Base-by-base conservation (phyloP, 495 filamentous ascomycete genomes). In the Hypomontagnella monticulosa region DNA sequence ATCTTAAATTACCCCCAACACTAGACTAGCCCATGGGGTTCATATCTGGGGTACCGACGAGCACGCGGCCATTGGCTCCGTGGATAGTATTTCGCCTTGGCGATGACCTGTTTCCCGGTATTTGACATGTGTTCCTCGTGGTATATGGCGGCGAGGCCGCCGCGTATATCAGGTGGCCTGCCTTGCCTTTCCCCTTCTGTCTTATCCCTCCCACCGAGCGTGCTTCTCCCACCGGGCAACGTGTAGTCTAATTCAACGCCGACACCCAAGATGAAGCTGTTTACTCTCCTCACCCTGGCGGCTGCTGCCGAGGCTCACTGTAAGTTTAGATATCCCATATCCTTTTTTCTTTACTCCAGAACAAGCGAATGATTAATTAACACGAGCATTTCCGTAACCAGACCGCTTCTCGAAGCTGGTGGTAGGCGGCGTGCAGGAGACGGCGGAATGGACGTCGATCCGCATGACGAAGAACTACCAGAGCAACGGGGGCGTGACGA, bases 381-480 rank as follows among this genome's bases (percentile, higher is more conserved):
- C 66, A 15, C 12, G 15, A 1, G 10, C 23, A 6, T 27, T 27
- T 27, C 23, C 9, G 27, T 19, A 19, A 27, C 37, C 48, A 78
- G 75, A 76, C 65, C 70, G 63, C 48, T 79, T 79, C 71, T 75
- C 76, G 8, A 74, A 74, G 43, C 71, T 79, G 3, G 65, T 80
- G 51, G 37, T 79, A 14, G 68, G 76, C 60, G 74, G 76, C 12
- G 41, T 53, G 14, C 20, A 66, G 8, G 77, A 79, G 46, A 56
- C 70, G 0, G 69, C 65, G 14, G 75, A 80, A 34, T 82, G 79
- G 80, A 65, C 68, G 12, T 71, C 76, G 5, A 64, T 84, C 54
- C 79, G 81, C 43, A 71, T 76, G 70, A 83, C 81, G 10, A 80
- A 80, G 67, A 84, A 81, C 75, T 79, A 76, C 71, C 78, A 82